Percentiles rank a stretch among this genome's conserved stretches.
phyloP scores from a whole-genome alignment of 371 early-diverging fungal genomes.

The Mortierella sp. region DNA sequence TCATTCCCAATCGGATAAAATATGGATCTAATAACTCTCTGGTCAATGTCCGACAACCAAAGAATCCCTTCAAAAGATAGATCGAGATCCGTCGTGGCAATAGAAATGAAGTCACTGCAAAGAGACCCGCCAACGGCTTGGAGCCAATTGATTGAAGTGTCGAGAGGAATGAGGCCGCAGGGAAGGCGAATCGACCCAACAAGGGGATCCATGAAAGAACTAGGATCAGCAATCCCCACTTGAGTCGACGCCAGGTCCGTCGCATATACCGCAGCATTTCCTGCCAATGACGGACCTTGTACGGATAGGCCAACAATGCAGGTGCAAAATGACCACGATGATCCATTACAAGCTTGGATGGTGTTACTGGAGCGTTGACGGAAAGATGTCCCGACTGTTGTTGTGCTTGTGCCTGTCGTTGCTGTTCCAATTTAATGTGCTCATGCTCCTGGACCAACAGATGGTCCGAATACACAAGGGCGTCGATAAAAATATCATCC shows the following conservation, averaged over 20 bases:
- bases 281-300: conserved; percentile 60
- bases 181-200: conserved; percentile 68
- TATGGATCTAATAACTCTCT: conserved; percentile 75
- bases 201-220: conserved; percentile 64
- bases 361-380: conserved; percentile 14
- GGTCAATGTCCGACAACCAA: conserved; percentile 69
- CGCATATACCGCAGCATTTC: conserved; percentile 61
- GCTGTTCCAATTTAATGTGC: conserved; percentile 18
- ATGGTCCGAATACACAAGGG: conserved; percentile 59
- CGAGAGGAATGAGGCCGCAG: conserved; percentile 59
- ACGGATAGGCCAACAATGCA: conserved; percentile 54
- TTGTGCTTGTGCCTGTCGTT: not conserved
- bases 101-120: conserved; percentile 57
- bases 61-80: conserved; percentile 62
- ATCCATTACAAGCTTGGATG: conserved; percentile 45
- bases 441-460: conserved; percentile 39
- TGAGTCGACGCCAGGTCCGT: conserved; percentile 62
- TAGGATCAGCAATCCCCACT: conserved; percentile 58
- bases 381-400: conserved; percentile 32
- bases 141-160: conserved; percentile 50
- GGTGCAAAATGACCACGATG: conserved; percentile 61
- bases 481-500: conserved; percentile 72
- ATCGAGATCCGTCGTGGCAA: conserved; percentile 60
- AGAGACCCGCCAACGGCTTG: conserved; percentile 50
- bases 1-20: conserved; percentile 68